These are phyloP conservation scores for Kwoniella botswanensis DNA, from an alignment of 768 basidiomycete genomes.

Conservation along the genomic window DNA sequence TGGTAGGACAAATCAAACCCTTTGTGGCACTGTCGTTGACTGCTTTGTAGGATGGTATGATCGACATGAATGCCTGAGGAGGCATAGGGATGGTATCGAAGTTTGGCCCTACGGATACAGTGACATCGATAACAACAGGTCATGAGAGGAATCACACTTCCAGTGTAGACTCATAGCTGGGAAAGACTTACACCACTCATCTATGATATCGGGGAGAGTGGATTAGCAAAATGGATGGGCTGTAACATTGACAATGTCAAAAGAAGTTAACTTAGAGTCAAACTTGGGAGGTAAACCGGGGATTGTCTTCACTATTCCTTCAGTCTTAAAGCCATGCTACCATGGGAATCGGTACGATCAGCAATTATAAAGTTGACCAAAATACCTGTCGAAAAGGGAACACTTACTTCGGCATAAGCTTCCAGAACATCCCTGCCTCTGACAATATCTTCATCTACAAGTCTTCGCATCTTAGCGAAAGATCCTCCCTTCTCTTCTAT, in stretches of 20 bases:
- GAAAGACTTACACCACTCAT: conserved; percentile 29
- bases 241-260: background rate
- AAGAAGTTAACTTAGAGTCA: conserved; percentile 26
- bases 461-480: background rate
- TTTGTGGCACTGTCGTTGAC: conserved; percentile 8
- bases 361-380: conserved; percentile 1
- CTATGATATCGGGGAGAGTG: background rate
- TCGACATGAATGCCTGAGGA: conserved; percentile 5
- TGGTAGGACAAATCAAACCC: conserved; percentile 23
- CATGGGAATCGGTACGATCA: background rate
- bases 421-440: conserved; percentile 21
- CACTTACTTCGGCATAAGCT: conserved; percentile 23
- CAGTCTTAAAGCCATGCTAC: conserved; percentile 23
- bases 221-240: background rate
- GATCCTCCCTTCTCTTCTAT: conserved; percentile 18
- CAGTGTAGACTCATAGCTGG: too few species aligned
- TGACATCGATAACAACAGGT: too few species aligned
- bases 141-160: too few species aligned
- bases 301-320: conserved; percentile 24
- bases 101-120: conserved; percentile 13
- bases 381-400: background rate
- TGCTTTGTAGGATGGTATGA: background rate
- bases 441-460: conserved; percentile 19
- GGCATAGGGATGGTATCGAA: conserved; percentile 15
- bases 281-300: conserved; percentile 36